Evolutionary conservation across 306 rosid species (phyloP), one percentile per base, ranked within the genome.

Genomic region (Ceratonia siliqua): DNA sequence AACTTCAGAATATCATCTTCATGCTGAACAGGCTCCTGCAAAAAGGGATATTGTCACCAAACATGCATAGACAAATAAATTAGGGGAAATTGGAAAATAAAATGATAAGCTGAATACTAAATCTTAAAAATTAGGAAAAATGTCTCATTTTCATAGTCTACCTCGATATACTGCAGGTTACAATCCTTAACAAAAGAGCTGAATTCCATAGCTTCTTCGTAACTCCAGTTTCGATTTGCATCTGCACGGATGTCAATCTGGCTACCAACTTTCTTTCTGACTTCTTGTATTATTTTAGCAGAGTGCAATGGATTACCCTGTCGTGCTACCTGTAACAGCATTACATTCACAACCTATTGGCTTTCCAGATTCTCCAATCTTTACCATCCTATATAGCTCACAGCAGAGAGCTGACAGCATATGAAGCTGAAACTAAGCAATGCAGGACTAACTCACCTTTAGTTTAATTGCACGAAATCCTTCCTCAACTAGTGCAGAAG

Each of bases 191-290:
- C 89, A 33, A 87, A 73, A 80, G 90, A 90, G 71, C 90, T 85
- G 83, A 94, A 94, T 72, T 83, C 80, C 48, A 91, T 83, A 70
- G 97, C 98, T 84, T 94, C 97, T 78, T 90, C 82, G 79, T 78
- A 91, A 58, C 91, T 91, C 98, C 98, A 94, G 46, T 74, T 87
- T 65, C 87, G 87, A 81, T 94, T 94, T 76, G 96, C 98, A 83
- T 94, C 98, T 27, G 78, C 98, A 5, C 98, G 96, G 78, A 94
- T 82, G 52, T 84, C 83, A 75, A 87, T 75, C 33, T 78, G 84
- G 85, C 48, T 5, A 62, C 98, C 98, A 76, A 94, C 87, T 83
- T 80, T 85, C 50, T 86, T 91, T 83, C 98, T 85, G 58, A 94
- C 89, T 83, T 86, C 97, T 77, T 78, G 88, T 71, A 94, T 78